A percentile compares a stretch with the other conserved stretches of the same genome.
These are phyloP conservation scores for Myriosclerotinia scirpicola DNA, from an alignment of 2,329 filamentous ascomycete genomes.

Conservation along the genomic window DNA sequence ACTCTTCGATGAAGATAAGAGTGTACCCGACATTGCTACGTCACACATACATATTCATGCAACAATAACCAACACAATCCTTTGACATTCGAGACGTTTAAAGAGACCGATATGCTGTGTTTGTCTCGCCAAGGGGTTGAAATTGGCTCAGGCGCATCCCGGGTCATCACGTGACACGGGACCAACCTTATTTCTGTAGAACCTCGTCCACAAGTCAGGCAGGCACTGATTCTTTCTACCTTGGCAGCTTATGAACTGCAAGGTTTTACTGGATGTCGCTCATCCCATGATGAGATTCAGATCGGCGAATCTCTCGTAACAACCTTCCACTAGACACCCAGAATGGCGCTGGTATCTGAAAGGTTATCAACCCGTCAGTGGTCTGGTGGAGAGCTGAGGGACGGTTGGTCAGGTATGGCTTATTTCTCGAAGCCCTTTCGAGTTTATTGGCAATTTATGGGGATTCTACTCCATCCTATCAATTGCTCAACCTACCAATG, in stretches of 20 bases:
- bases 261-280: background rate
- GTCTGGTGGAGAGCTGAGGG: slow-evolving; percentile 33
- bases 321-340: background rate
- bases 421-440: background rate
- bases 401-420: slow-evolving; percentile 35
- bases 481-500: background rate
- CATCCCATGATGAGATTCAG: background rate
- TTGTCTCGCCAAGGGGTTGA: background rate
- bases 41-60: background rate
- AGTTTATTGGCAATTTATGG: background rate
- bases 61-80: background rate
- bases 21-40: background rate
- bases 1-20: background rate
- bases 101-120: background rate
- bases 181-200: background rate
- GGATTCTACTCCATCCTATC: background rate
- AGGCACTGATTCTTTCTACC: background rate
- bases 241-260: background rate
- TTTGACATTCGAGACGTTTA: background rate
- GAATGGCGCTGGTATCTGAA: background rate
- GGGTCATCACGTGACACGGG: background rate
- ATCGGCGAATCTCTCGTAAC: background rate
- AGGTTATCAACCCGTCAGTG: slow-evolving; percentile 17
- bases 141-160: background rate
- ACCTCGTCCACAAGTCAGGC: background rate